phyloP scores from a whole-genome alignment of 768 basidiomycete genomes.

The Boletus insuetus region DNA sequence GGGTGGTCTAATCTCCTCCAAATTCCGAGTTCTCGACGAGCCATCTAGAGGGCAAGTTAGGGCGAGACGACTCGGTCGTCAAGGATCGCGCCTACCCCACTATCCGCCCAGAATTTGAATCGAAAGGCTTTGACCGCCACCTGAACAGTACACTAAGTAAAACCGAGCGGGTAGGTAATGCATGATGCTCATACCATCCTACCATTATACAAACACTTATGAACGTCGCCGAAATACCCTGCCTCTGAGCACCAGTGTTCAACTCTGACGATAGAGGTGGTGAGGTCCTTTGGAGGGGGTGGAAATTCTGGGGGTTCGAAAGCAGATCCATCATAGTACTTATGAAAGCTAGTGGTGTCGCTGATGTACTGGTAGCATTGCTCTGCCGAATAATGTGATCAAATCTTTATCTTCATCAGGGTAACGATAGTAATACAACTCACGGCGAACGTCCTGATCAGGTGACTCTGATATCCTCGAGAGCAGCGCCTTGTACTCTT shows the following conservation, averaged over 20 bases:
- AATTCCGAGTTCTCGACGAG: neutral
- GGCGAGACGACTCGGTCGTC: neutral
- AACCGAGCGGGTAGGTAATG: neutral
- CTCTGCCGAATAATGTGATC: too few species aligned
- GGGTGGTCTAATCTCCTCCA: neutral
- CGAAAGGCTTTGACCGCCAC: slow-evolving; percentile 1
- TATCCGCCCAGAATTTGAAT: neutral
- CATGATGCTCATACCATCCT: neutral
- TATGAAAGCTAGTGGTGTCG: too few species aligned
- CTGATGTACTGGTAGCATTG: too few species aligned
- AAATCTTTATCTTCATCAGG: too few species aligned
- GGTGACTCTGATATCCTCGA: neutral
- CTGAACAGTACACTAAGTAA: neutral
- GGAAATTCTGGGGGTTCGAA: too few species aligned
- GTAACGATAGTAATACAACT: neutral
- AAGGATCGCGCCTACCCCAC: neutral
- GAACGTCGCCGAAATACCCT: neutral
- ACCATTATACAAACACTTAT: neutral
- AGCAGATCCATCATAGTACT: too few species aligned
- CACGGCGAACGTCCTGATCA: neutral
- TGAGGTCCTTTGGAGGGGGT: neutral
- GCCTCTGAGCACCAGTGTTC: neutral
- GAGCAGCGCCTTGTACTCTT: too few species aligned
- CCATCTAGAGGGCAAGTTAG: neutral
- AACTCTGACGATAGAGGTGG: neutral